phyloP scores from a whole-genome alignment of 192 early-diverging fungal genomes.

The Entomortierella parvispora region DNA sequence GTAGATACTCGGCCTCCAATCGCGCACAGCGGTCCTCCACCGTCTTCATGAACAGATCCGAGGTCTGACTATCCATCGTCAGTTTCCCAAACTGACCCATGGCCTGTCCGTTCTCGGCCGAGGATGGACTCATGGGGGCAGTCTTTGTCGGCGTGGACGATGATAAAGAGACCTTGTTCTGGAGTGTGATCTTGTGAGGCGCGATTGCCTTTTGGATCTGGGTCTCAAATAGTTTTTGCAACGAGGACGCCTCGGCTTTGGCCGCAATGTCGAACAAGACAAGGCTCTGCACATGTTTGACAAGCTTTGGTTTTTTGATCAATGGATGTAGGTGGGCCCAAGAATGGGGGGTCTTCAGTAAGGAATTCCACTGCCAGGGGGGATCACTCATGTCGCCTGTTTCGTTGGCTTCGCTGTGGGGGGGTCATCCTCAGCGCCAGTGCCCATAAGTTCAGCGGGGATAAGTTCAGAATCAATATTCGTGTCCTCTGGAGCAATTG shows the following conservation, averaged over 20 bases:
- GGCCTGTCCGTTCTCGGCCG: neutral
- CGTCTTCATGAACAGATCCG: constrained; percentile 1
- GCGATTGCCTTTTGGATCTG: constrained; percentile 10
- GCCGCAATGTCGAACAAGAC: constrained; percentile 3
- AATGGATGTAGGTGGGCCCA: neutral
- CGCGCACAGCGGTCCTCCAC: constrained; percentile 1
- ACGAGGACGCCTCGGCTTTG: constrained; percentile 3
- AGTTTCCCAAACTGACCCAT: constrained; percentile 1
- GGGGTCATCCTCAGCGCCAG: neutral
- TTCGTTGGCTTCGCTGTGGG: no score
- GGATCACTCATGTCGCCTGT: no score
- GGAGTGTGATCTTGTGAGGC: neutral
- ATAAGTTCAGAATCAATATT: no score
- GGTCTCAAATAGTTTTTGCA: constrained; percentile 3
- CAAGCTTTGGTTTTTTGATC: neutral
- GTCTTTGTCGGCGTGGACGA: neutral
- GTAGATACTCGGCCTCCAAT: neutral
- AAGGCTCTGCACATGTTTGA: constrained; percentile 10
- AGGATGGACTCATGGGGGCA: neutral
- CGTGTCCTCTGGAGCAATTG: no score
- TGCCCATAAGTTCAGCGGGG: no score
- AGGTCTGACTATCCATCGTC: neutral
- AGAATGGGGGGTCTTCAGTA: neutral
- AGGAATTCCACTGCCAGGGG: no score
- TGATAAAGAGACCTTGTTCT: constrained; percentile 1